Evolutionary conservation across 352 stramenopile species (phyloP), one percentile per base, ranked within the genome.

Genomic region (Peronosclerospora sorghi): DNA sequence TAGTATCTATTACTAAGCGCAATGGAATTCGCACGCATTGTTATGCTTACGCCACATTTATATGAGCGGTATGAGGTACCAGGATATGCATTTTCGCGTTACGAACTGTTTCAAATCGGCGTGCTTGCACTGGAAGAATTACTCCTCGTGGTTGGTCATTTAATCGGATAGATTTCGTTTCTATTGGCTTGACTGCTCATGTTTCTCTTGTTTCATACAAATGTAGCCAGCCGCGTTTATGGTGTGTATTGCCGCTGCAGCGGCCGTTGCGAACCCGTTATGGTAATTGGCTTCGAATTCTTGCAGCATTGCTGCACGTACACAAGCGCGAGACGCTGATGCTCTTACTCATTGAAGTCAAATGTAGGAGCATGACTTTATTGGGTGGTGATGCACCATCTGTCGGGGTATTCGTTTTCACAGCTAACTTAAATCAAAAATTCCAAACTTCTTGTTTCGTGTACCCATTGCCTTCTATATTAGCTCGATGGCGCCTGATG

Each of bases 51-150:
- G 9, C 69, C 73, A 32, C 63, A 81, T 49, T 38, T 83, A 17
- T 81, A 85, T 24, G 70, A 73, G 38, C 64, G 73, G 19, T 85
- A 68, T 35, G 62, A 59, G 26, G 62, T 74, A 34, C 73, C 76
- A 10, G 51, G 62, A 8, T 68, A 81, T 42, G 49, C 64, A 12
- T 83, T 87, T 40, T 68, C 68, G 2, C 48, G 50, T 49, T 91
- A 91, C 41, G 69, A 88, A 38, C 68, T 72, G 47, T 81, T 88
- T 43, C 78, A 91, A 58, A 56, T 88, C n/a, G 47, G 27, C 0
- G 61, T 79, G 24, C 54, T 91, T 34, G 43, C 69, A n/a, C 34
- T 80, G 18, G 63, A 91, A 60, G 62, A 84, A 51, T 54, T 63
- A 24, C 20, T 80, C 5, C 55, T 91, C 34, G 80, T 91, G 48